Evolutionary conservation across 2,329 filamentous ascomycete species (phyloP).

Genomic region (Hymenoscyphus scutula): DNA sequence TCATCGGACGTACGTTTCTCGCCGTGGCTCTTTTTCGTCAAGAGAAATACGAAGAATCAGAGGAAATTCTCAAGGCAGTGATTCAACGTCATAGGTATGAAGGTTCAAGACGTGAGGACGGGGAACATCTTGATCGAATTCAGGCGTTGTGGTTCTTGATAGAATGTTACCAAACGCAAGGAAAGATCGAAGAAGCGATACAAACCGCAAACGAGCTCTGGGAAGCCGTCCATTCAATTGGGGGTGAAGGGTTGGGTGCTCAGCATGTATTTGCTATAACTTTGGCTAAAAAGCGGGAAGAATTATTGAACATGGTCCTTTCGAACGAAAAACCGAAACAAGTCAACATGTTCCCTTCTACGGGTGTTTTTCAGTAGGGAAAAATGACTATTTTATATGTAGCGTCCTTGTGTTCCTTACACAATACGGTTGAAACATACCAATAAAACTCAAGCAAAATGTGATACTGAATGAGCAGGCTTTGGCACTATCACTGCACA

Average conservation of each 20-base stretch:
- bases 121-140: slow-evolving; percentile 7
- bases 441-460: too few relatives aligned
- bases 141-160: slow-evolving; percentile 3
- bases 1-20: slow-evolving; percentile 12
- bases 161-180: neutral
- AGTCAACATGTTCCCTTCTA: neutral
- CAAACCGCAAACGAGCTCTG: neutral
- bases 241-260: neutral
- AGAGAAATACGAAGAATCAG: slow-evolving; percentile 12
- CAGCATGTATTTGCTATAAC: neutral
- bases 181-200: neutral
- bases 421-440: too few relatives aligned
- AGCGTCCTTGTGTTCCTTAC: too few relatives aligned
- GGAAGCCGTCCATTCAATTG: neutral
- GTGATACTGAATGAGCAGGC: too few relatives aligned
- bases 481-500: too few relatives aligned
- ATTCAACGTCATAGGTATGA: neutral
- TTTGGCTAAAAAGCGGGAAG: neutral
- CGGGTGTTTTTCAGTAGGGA: too few relatives aligned
- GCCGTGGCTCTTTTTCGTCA: slow-evolving; percentile 4
- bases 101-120: neutral
- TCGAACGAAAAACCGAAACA: neutral
- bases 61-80: slow-evolving; percentile 7
- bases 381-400: too few relatives aligned
- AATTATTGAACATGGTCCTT: neutral